Evolutionary conservation across 306 rosid genomes (phyloP), one percentile per base, ranked within the genome.

Genomic region (Sicyos baderoa): DNA sequence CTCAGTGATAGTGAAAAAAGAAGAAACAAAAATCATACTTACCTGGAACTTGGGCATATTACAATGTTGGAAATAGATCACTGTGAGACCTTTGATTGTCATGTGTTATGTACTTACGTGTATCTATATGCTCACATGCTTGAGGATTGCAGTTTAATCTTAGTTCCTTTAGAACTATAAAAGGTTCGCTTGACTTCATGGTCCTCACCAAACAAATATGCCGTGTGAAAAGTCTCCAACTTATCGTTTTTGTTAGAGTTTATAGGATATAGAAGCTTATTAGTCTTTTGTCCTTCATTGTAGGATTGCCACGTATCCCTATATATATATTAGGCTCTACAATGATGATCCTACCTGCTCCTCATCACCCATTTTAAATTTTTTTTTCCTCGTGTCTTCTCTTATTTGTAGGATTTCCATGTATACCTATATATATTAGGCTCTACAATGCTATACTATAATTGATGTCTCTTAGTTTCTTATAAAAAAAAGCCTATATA

Each of bases 91-190:
- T 9, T 65, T 65, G 5, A 44, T 65, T 65, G 70, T 45, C 70
- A 16, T 3, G 21, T 8, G 11, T 58, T 27, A 40, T 7, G 16
- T 63, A 17, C 49, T 63, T 40, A 63, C 69, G 40, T 62, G 69
- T 42, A 40, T 0, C 52, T 9, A 35, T 40, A 40, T 29, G 23
- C 23, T 16, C 0, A 61, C 13, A 19, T 35, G n/a, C 50, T 9
- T 0, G 37, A 22, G 45, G 32, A 18, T 10, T 65, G 6, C 18
- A 8, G 70, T 65, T 65, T n/a, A 61, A 62, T 9, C 68, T 62
- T 37, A 75, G 62, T 80, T 79, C 16, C 21, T 72, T 22, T n/a
- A 72, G 50, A 19, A 42, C 15, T 44, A 19, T 51, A 16, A 48
- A 45, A 14, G 62, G 4, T 54, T 50, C 15, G 2, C 23, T 23